A percentile compares a stretch with the other conserved stretches of the same genome.
Conservation (phyloP, 1,284 basidiomycete genomes). For the Pseudomicrostroma phylloplanum region DNA sequence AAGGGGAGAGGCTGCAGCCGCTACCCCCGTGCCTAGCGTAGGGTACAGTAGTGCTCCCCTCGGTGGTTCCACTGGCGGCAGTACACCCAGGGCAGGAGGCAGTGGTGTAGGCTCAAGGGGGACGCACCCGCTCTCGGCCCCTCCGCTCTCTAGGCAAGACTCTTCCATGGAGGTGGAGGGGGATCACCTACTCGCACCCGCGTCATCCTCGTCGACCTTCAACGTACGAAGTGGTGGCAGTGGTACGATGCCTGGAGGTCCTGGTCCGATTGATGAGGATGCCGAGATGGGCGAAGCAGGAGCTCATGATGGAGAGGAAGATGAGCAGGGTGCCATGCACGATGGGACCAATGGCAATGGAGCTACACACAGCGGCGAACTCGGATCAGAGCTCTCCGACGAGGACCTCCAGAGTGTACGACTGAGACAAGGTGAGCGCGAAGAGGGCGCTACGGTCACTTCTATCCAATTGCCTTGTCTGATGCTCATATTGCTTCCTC, state of each 20-base stretch:
- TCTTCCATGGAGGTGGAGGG: conserved; percentile 23
- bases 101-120: neutral
- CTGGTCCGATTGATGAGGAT: neutral
- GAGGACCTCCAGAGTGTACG: conserved; percentile 12
- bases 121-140: conserved; percentile 30
- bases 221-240: no score
- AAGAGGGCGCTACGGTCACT: neutral
- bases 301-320: conserved; percentile 7
- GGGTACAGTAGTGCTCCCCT: no score
- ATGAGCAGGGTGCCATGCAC: conserved; percentile 3
- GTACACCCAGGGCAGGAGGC: neutral
- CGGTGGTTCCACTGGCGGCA: neutral
- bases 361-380: conserved; percentile 17
- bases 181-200: neutral
- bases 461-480: neutral
- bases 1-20: neutral
- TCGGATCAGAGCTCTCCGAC: conserved; percentile 9
- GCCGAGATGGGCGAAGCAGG: neutral
- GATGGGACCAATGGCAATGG: conserved; percentile 15
- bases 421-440: conserved; percentile 15
- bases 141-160: conserved; percentile 33
- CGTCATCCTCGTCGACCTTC: neutral
- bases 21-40: neutral
- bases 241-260: no score
- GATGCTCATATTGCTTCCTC: conserved; percentile 5